phyloP scores from a whole-genome alignment of 768 basidiomycete species.

The Pleurotus cornucopiae region DNA sequence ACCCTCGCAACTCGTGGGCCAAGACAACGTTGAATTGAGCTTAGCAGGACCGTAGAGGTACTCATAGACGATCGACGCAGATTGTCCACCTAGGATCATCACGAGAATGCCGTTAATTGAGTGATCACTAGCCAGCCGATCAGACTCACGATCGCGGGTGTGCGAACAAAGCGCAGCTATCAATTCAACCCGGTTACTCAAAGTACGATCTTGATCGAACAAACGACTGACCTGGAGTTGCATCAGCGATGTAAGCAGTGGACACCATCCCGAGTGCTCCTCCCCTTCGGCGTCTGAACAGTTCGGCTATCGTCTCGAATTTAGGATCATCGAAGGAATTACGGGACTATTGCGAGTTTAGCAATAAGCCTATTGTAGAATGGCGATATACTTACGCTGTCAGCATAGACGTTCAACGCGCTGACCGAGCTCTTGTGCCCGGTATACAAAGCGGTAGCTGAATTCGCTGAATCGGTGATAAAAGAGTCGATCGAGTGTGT shows the following conservation, averaged over 20 bases:
- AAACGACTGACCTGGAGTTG: conserved; percentile 30
- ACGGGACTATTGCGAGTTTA: conserved; percentile 22
- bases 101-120: not conserved
- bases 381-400: conserved; percentile 28
- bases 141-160: conserved; percentile 31
- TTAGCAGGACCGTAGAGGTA: conserved; percentile 28
- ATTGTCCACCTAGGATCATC: conserved; percentile 21
- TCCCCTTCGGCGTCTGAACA: conserved; percentile 35
- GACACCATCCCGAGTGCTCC: conserved; percentile 42
- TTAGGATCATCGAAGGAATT: conserved; percentile 40
- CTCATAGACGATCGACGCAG: conserved; percentile 29
- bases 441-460: conserved; percentile 40
- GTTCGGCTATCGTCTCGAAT: conserved; percentile 38
- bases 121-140: not conserved
- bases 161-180: conserved; percentile 37
- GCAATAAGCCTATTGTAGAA: not conserved
- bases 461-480: conserved; percentile 46
- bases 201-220: not conserved
- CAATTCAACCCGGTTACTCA: not conserved
- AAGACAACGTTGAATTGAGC: conserved; percentile 28
- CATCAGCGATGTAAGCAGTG: conserved; percentile 41
- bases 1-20: conserved; percentile 37
- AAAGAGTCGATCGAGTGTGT: conserved; percentile 43
- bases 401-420: conserved; percentile 36
- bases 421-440: conserved; percentile 41